Percentiles rank a stretch among this genome's conserved stretches.
Conservation (phyloP, 257 asterid genomes). For the Solanum paucissectum region DNA sequence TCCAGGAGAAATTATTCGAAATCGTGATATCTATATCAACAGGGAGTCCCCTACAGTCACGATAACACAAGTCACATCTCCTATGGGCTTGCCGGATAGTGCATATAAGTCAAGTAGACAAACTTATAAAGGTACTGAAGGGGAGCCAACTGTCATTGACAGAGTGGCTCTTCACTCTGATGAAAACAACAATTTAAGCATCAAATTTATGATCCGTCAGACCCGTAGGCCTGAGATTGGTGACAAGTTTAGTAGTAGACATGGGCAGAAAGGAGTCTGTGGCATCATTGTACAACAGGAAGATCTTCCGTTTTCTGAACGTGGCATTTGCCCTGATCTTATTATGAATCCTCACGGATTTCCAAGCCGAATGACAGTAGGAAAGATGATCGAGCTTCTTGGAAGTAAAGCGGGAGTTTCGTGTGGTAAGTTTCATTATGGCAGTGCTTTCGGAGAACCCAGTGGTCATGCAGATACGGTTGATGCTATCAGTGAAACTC, state of each 20-base stretch:
- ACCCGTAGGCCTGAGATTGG: constrained; percentile 99
- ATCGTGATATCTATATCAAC: constrained; percentile 52
- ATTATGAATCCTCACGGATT: constrained; percentile 99
- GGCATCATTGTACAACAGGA: constrained; percentile 90
- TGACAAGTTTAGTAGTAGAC: constrained; percentile 97
- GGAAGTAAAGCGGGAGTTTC: constrained; percentile 99
- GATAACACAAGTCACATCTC: constrained; percentile 9
- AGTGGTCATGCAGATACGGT: constrained; percentile 96
- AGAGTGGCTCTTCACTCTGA: constrained; percentile 76
- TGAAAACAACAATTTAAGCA: constrained; percentile 42
- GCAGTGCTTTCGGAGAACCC: constrained; percentile 97
- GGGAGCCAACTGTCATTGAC: constrained; percentile 71
- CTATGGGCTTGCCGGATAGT: constrained; percentile 37
- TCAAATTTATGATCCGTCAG: constrained; percentile 79
- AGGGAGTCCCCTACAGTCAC: constrained; percentile 59
- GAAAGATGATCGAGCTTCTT: constrained; percentile 94
- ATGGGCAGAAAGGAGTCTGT: constrained; percentile 98
- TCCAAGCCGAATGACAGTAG: constrained; percentile 99
- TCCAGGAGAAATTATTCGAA: constrained; percentile 83
- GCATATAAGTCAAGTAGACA: constrained; percentile 44
- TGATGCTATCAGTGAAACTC: constrained; percentile 89
- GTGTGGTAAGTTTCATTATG: constrained; percentile 89
- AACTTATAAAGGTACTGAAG: constrained; percentile 63
- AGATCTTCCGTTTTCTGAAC: constrained; percentile 94
- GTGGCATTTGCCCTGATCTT: constrained; percentile 92